Conservation (phyloP, 345 rosid species). For the Populus alba region DNA sequence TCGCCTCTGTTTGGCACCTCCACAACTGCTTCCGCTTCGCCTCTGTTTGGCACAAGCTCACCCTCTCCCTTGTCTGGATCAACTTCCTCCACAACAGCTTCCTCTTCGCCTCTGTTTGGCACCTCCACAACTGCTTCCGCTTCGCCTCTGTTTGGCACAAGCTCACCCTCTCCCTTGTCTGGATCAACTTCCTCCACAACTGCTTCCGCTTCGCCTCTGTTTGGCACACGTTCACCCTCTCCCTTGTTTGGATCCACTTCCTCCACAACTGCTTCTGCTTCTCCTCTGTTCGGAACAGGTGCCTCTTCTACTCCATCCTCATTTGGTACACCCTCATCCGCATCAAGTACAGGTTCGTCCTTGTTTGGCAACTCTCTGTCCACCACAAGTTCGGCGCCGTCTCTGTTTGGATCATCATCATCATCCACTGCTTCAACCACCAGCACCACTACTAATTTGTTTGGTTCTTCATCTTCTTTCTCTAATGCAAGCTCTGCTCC, state of each 20-base stretch:
- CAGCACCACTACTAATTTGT: constrained; percentile 22
- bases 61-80: constrained; percentile 9
- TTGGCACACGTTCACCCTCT: neutral
- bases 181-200: constrained; percentile 1
- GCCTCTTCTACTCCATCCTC: neutral
- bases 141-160: constrained; percentile 16
- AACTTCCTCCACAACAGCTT: constrained; percentile 23
- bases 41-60: neutral
- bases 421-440: neutral
- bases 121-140: constrained; percentile 32
- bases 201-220: neutral
- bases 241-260: neutral
- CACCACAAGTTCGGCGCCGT: constrained; percentile 29
- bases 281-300: neutral
- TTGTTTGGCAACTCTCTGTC: constrained; percentile 28
- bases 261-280: neutral
- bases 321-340: neutral
- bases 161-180: constrained; percentile 16
- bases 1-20: neutral
- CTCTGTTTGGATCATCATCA: constrained; percentile 20
- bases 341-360: neutral
- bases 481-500: neutral
- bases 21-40: too few relatives aligned
- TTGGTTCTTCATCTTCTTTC: neutral
- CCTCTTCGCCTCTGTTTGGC: neutral